A percentile compares a stretch with the other conserved stretches of the same genome.
Conservation (phyloP, 2,329 filamentous ascomycete genomes). For the Metarhizium guizhouense region DNA sequence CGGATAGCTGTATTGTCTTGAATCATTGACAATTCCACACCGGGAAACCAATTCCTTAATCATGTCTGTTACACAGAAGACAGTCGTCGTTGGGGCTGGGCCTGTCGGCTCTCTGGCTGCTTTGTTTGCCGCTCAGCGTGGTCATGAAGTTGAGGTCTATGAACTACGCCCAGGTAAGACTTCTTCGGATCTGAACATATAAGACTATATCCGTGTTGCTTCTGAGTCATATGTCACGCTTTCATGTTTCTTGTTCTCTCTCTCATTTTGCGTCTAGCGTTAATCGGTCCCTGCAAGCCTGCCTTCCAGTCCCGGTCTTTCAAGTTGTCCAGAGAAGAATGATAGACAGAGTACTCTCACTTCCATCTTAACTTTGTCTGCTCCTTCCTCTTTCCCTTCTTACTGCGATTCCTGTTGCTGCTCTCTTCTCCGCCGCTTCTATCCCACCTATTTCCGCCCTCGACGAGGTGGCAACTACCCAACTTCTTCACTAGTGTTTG, state of each 20-base stretch:
- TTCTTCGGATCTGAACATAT: background rate
- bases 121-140: constrained; percentile 81
- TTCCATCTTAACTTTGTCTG: too few species aligned
- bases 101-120: constrained; percentile 89
- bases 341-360: too few species aligned
- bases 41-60: background rate
- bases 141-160: constrained; percentile 87
- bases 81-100: constrained; percentile 81
- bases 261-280: background rate
- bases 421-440: too few species aligned
- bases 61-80: constrained; percentile 41
- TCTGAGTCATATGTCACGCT: background rate
- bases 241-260: background rate
- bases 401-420: too few species aligned
- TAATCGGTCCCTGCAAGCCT: background rate
- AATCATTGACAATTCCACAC: background rate
- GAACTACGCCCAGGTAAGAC: constrained; percentile 79
- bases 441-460: too few species aligned
- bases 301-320: too few species aligned
- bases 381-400: too few species aligned
- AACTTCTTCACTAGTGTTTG: background rate
- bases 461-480: too few species aligned
- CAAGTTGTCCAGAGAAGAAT: too few species aligned
- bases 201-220: background rate
- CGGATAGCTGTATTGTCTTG: background rate